Conservation (phyloP, 192 early-diverging fungal genomes). For the Backusella psychrophila region DNA sequence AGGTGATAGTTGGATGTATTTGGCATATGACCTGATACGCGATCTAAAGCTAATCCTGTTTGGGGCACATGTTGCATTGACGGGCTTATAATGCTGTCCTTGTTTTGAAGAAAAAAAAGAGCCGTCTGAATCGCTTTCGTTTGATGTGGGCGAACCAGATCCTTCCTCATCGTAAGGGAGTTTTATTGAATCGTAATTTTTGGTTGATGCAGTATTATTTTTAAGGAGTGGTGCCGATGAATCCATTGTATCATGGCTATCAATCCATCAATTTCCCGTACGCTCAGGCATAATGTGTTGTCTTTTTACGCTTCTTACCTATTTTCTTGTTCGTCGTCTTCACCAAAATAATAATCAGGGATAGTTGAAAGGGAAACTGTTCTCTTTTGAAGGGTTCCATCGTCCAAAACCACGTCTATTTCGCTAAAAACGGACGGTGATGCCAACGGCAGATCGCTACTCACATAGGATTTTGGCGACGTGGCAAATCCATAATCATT, state of each 20-base stretch:
- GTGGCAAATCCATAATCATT: conserved; percentile 2
- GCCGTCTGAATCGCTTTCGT: conserved; percentile 17
- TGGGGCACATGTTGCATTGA: neutral
- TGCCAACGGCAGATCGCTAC: neutral
- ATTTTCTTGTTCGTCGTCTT: neutral
- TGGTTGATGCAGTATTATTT: neutral
- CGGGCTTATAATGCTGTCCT: neutral
- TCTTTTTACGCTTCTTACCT: neutral
- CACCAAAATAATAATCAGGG: conserved; percentile 11
- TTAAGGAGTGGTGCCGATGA: neutral
- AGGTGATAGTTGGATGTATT: neutral
- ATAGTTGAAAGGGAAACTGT: conserved; percentile 35
- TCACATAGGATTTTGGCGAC: neutral
- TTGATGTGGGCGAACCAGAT: neutral
- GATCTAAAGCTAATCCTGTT: neutral
- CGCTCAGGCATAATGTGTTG: too few species aligned
- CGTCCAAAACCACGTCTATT: conserved; percentile 35
- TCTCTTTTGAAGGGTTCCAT: conserved; percentile 34
- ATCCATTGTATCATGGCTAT: neutral
- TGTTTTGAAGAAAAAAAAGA: conserved; percentile 14
- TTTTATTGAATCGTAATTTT: neutral
- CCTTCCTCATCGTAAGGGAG: conserved; percentile 2
- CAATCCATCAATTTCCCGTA: neutral
- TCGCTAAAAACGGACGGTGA: conserved; percentile 15
- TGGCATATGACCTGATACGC: neutral